Percentiles rank a stretch among this genome's conserved stretches.
These are phyloP conservation scores for Naganishia onofrii DNA, from an alignment of 768 basidiomycete genomes.

Conservation along the genomic window DNA sequence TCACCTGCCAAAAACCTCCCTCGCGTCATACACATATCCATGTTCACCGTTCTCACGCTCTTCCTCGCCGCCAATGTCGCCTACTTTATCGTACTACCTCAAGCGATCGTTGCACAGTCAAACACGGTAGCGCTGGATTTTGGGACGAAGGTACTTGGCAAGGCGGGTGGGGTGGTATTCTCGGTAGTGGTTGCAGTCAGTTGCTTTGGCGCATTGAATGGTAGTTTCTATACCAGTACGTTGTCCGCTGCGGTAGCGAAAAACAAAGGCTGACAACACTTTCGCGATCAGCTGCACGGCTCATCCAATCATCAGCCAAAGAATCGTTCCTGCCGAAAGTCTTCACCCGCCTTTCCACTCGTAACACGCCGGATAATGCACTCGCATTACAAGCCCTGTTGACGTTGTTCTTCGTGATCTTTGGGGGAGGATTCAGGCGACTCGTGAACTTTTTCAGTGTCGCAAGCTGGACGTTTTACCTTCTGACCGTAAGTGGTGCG, in stretches of 20 bases:
- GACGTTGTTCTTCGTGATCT: constrained; percentile 69
- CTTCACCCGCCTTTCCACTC: constrained; percentile 73
- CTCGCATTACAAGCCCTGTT: constrained; percentile 72
- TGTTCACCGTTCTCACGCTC: constrained; percentile 70
- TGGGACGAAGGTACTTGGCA: constrained; percentile 78
- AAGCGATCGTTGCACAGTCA: constrained; percentile 43
- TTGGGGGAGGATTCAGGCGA: constrained; percentile 82
- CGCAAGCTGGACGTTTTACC: constrained; percentile 53
- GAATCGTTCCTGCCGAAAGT: constrained; percentile 81
- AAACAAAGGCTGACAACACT: constrained; percentile 56
- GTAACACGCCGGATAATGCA: constrained; percentile 83
- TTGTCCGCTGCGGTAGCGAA: neutral
- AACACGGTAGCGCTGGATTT: constrained; percentile 69
- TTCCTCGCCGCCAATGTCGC: constrained; percentile 81
- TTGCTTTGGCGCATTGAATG: constrained; percentile 91
- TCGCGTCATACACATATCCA: constrained; percentile 82
- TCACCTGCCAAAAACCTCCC: constrained; percentile 83
- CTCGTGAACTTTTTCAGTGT: constrained; percentile 74
- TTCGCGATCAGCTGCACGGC: constrained; percentile 69
- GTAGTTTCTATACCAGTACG: constrained; percentile 53
- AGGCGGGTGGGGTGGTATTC: constrained; percentile 79
- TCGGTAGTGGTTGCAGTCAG: constrained; percentile 89
- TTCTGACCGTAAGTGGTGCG: constrained; percentile 41
- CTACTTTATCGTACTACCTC: constrained; percentile 84
- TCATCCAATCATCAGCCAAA: constrained; percentile 83